phyloP scores from a whole-genome alignment of 495 filamentous ascomycete genomes.

The Niebla homalea region DNA sequence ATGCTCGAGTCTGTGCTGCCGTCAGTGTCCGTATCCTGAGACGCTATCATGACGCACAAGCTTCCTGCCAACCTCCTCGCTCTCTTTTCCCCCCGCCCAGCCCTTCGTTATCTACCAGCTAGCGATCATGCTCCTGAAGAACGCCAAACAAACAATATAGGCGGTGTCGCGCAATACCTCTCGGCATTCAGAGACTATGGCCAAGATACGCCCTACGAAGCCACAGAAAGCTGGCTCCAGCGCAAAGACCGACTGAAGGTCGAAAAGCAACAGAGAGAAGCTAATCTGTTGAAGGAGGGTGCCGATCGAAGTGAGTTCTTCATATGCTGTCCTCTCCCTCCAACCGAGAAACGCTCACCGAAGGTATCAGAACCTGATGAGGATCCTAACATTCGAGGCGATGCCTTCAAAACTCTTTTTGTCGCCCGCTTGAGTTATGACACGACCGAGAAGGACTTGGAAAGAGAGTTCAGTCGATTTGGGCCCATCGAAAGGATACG shows the following conservation, averaged over 20 bases:
- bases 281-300: constrained; percentile 52
- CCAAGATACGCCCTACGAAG: constrained; percentile 57
- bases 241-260: constrained; percentile 60
- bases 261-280: constrained; percentile 58
- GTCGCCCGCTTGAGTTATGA: constrained; percentile 83
- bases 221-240: constrained; percentile 89
- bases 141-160: constrained; percentile 56
- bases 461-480: constrained; percentile 87
- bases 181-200: constrained; percentile 54
- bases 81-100: constrained; percentile 86
- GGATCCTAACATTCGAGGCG: constrained; percentile 76
- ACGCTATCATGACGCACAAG: constrained; percentile 72
- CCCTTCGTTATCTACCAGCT: constrained; percentile 79
- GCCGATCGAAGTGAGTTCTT: constrained; percentile 1
- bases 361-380: constrained; percentile 49
- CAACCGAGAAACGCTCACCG: not conserved
- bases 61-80: constrained; percentile 83
- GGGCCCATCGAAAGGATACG: constrained; percentile 96
- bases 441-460: constrained; percentile 75
- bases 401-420: constrained; percentile 91
- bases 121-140: constrained; percentile 73
- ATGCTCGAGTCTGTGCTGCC: too few species aligned
- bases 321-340: not conserved
- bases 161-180: constrained; percentile 61
- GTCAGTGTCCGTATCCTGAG: not conserved